Base-by-base conservation (phyloP, 495 filamentous ascomycete genomes). In the Parathielavia hyrcaniae region DNA sequence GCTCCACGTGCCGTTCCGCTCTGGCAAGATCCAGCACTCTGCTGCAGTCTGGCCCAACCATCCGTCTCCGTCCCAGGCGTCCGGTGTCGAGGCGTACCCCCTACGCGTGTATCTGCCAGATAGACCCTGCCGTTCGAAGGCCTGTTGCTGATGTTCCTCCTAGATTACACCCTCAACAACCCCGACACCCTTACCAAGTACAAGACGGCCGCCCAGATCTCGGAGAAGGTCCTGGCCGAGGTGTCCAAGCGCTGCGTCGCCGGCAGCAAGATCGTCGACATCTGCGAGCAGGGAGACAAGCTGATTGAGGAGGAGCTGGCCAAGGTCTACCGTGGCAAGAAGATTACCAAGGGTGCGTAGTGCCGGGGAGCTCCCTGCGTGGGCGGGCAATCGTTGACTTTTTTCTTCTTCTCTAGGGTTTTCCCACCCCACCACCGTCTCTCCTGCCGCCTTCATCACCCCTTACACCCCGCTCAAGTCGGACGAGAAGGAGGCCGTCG, bases 251-350 rank as follows among this genome's bases (percentile, higher is more conserved):
- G 83, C 76, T 93, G 90, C 65, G 71, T 86, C 49, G 87, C 93
- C 62, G 93, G 90, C 66, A 86, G 83, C 73, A 97, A 93, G 77
- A 90, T 97, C 58, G 79, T 97, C 53, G 84, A 86, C 64, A 80
- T 97, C 72, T 98, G 93, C 79, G 85, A 97, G 78, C 83, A 90
- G 74, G 93, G 93, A 68, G 93, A 98, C 79, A 86, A 90, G 79
- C 81, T 97, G 50, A 82, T 98, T 60, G 90, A 91, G 26, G 93
- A 96, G 67, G 93, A 97, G 70, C 80, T 95, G 55, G 73, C 83
- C 62, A 98, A 97, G 78, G 92, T 98, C 64, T 97, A 93, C 81
- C 92, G 96, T 73, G 91, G 90, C 74, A 98, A 97, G 79, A 97
- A 95, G 77, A 87, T 97, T 61, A 62, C 75, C 64, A 98, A 98